Evolutionary conservation across 495 filamentous ascomycete species (phyloP), one percentile per base, ranked within the genome.

Genomic region (Clohesyomyces aquaticus): DNA sequence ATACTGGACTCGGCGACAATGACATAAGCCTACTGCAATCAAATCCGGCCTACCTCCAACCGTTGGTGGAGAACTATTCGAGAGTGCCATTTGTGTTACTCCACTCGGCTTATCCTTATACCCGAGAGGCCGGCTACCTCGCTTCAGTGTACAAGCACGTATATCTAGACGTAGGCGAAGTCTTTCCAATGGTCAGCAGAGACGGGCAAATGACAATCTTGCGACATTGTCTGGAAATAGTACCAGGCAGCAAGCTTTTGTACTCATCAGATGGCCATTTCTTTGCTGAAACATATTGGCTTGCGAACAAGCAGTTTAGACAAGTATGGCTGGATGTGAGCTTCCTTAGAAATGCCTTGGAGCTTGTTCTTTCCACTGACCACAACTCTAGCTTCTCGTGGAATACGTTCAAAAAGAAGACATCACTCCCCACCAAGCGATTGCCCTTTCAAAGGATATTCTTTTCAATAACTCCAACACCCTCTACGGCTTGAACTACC

Each of bases 251-350:
- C 60, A 94, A 94, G 73, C 75, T 96, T 2, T 70, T 93, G 1
- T 96, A 91, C 87, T 92, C 89, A 61, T 91, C 88, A 0, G 91
- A 95, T 74, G 91, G 90, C 0, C 88, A 92, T 70, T 89, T 82
- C 72, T 91, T 91, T 63, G 89, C 92, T 0, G 92, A 96, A 73
- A 91, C 88, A 1, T 96, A 86, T 71, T 83, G 89, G 71, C 77
- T 94, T 35, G 89, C 91, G 16, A 87, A 88, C 55, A 79, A 80
- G 55, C 91, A 96, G 73, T 87, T 93, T 63, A 83, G 91, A 22
- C 86, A 91, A 57, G 88, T 83, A 9, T 76, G 95, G 32, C 83
- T 89, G 69, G 82, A 77, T 63, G 87, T 91, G 62, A 61, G 69
- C 59, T 28, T 38, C 16, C 27, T 12, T 50, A 22, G 27, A 9